Percentiles rank a stretch among this genome's conserved stretches.
Conservation (phyloP, 2,329 filamentous ascomycete genomes). For the Ophidiomyces ophidiicola region DNA sequence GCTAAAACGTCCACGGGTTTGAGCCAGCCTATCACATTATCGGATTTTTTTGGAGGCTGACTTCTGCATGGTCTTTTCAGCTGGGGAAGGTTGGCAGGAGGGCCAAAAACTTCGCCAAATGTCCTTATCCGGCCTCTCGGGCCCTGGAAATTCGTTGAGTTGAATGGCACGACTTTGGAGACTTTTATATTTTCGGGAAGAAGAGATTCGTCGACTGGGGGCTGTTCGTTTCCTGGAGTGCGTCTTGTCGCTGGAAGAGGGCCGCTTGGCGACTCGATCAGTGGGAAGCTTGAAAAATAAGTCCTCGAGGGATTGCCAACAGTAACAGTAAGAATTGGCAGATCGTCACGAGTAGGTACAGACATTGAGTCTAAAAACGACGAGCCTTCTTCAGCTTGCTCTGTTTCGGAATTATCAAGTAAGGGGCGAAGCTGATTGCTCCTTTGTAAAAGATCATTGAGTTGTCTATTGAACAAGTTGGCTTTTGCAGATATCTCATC, state of each 20-base stretch:
- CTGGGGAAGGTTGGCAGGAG: slow-evolving; percentile 27
- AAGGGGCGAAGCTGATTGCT: slow-evolving; percentile 42
- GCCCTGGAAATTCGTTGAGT: slow-evolving; percentile 21
- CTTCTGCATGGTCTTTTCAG: slow-evolving; percentile 32
- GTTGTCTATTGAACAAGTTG: slow-evolving; percentile 49
- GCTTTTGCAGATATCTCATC: slow-evolving; percentile 36
- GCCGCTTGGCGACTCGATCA: slow-evolving; percentile 22
- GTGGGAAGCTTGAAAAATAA: slow-evolving; percentile 73
- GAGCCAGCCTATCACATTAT: slow-evolving; percentile 28
- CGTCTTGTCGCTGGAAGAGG: not conserved
- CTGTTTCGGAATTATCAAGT: slow-evolving; percentile 25
- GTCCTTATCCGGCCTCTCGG: slow-evolving; percentile 26
- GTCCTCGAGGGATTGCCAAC: slow-evolving; percentile 66
- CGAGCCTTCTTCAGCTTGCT: slow-evolving; percentile 25
- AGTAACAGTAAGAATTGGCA: slow-evolving; percentile 55
- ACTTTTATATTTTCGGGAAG: slow-evolving; percentile 64
- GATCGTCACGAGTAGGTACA: slow-evolving; percentile 32
- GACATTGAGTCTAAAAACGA: slow-evolving; percentile 12
- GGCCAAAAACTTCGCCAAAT: slow-evolving; percentile 36
- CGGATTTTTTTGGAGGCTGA: slow-evolving; percentile 24
- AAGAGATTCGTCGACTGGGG: slow-evolving; percentile 46
- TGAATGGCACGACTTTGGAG: slow-evolving; percentile 51
- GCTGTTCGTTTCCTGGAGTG: slow-evolving; percentile 32
- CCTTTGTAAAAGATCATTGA: slow-evolving; percentile 50
- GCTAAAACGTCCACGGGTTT: slow-evolving; percentile 31